Percentiles rank a stretch among this genome's conserved stretches.
These are phyloP conservation scores for Paramecium primaurelia DNA, from an alignment of 73 alveolate species.

Conservation along the genomic window DNA sequence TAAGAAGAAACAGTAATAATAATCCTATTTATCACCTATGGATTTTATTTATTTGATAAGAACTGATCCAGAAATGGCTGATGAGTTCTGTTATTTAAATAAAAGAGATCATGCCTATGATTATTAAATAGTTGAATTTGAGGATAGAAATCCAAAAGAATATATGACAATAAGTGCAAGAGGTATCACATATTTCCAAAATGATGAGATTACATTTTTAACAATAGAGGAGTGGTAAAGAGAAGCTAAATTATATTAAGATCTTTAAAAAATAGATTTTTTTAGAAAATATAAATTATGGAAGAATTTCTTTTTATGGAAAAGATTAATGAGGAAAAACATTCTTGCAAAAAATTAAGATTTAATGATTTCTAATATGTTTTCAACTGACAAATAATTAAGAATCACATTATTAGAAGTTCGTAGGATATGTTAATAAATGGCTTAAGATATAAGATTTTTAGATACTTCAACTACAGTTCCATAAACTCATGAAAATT, in stretches of 20 bases:
- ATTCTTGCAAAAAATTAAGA: slow-evolving; percentile 74
- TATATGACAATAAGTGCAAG: slow-evolving; percentile 86
- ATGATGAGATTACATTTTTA: slow-evolving; percentile 74
- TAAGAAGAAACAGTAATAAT: slow-evolving; percentile 13
- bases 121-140: slow-evolving; percentile 83
- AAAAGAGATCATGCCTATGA: slow-evolving; percentile 82
- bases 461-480: slow-evolving; percentile 68
- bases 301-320: slow-evolving; percentile 89
- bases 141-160: slow-evolving; percentile 69
- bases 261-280: slow-evolving; percentile 73
- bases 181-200: slow-evolving; percentile 82
- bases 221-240: slow-evolving; percentile 87
- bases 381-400: slow-evolving; percentile 78
- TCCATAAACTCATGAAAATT: slow-evolving; percentile 71
- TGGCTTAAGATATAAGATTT: slow-evolving; percentile 70
- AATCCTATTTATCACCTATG: slow-evolving; percentile 71
- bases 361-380: slow-evolving; percentile 72
- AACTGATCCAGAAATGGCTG: slow-evolving; percentile 80
- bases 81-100: slow-evolving; percentile 83
- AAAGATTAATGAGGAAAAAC: slow-evolving; percentile 80
- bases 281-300: slow-evolving; percentile 75
- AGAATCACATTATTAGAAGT: slow-evolving; percentile 75
- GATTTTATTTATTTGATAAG: slow-evolving; percentile 80
- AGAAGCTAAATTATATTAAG: slow-evolving; percentile 71
- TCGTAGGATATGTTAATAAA: slow-evolving; percentile 66